Base-by-base conservation (phyloP, 371 early-diverging fungal species). In the Mucor irregularis region DNA sequence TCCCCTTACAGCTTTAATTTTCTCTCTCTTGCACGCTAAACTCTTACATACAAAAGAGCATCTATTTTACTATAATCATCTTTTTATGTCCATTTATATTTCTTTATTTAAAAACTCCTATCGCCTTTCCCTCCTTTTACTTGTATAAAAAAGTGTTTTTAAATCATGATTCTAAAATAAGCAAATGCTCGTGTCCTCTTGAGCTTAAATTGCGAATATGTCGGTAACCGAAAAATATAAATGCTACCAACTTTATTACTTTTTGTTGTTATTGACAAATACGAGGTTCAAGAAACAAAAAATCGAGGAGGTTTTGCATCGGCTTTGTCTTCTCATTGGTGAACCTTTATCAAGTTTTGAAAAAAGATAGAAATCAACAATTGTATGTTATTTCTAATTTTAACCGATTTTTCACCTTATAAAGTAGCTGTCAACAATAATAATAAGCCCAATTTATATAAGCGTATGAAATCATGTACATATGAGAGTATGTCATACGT, bases 341-440 rank as follows among this genome's bases (percentile, higher is more conserved):
- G n/a, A n/a, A n/a, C n/a, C n/a, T n/a, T n/a, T n/a, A n/a, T n/a
- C n/a, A n/a, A n/a, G n/a, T n/a, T n/a, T n/a, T n/a, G n/a, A n/a
- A n/a, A n/a, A n/a, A n/a, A n/a, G n/a, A n/a, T n/a, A 26, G 29
- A 17, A 10, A 29, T 45, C 46, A 45, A 17, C 46, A 45, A 17
- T 30, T 39, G 11, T 40, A 39, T 37, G 39, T 40, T 40, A 30
- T 28, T 34, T 29, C 38, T 28, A 26, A 50, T 29, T 50, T 51
- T 14, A 30, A 17, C 38, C 39, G 26, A 40, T 22, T 17, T 5
- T 21, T 9, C 21, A 40, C 21, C 22, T 24, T 24, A 21, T 19
- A 19, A 42, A 17, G 21, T 21, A 39, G 10, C 42, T 42, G 42
- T 42, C 42, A 42, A 42, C 42, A 42, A 13, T 24, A 21, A 42